A percentile compares a stretch with the other conserved stretches of the same genome.
These are phyloP conservation scores for Peribolospora kevripleyi DNA, from an alignment of 768 basidiomycete genomes.

Conservation along the genomic window DNA sequence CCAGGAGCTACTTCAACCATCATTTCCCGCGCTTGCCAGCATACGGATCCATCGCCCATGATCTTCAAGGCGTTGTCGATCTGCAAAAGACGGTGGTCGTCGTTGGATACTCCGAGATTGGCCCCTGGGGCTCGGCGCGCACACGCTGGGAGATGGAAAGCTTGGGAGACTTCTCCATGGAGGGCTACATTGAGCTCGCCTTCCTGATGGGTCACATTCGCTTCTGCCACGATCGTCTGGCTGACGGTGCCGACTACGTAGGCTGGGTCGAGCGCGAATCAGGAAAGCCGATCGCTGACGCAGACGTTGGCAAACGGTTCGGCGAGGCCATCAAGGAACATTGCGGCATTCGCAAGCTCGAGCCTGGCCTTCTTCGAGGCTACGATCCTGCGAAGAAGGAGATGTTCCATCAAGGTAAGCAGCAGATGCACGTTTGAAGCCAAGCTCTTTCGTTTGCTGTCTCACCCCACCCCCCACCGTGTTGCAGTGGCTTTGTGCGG, in stretches of 20 bases:
- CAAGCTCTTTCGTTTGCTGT: too few relatives aligned
- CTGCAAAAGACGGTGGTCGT: constrained; percentile 87
- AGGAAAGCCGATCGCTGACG: constrained; percentile 84
- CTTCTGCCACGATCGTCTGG: constrained; percentile 91
- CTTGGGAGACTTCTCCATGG: constrained; percentile 82
- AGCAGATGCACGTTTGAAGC: too few relatives aligned
- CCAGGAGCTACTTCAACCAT: constrained; percentile 78
- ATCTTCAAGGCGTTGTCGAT: constrained; percentile 58
- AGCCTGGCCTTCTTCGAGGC: constrained; percentile 90
- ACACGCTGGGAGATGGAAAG: constrained; percentile 99
- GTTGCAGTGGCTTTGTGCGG: constrained; percentile 32
- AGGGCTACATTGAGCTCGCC: constrained; percentile 97
- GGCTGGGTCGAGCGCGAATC: constrained; percentile 96
- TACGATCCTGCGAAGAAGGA: constrained; percentile 95
- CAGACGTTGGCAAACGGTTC: constrained; percentile 78
- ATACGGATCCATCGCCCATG: constrained; percentile 70
- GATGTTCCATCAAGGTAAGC: constrained; percentile 89
- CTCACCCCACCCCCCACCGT: too few relatives aligned
- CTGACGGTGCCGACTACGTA: constrained; percentile 74
- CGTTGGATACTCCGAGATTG: constrained; percentile 90
- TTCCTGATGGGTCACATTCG: constrained; percentile 99
- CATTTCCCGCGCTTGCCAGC: constrained; percentile 92
- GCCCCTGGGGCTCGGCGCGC: constrained; percentile 93
- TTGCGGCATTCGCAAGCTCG: constrained; percentile 79
- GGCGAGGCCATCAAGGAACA: constrained; percentile 81